Conservation (phyloP, 768 basidiomycete species). For the Porpolomopsis calyptriformis region DNA sequence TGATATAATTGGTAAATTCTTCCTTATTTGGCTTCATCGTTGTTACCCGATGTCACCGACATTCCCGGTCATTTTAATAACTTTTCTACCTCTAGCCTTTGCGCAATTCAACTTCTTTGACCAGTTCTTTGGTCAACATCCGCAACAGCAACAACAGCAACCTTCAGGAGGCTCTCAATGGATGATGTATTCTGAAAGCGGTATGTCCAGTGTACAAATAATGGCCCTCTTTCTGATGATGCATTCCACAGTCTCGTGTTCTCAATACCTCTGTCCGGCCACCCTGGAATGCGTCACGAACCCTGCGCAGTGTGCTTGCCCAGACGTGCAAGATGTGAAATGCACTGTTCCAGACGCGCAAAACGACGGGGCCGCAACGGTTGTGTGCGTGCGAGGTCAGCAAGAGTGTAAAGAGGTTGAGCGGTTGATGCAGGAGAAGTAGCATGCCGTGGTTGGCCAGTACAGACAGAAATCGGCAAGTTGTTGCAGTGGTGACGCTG, state of each 20-base stretch:
- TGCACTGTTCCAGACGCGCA: constrained; percentile 59
- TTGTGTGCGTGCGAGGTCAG: constrained; percentile 59
- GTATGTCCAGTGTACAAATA: constrained; percentile 23
- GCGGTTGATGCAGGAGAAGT: constrained; percentile 29
- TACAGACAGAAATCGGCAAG: too few relatives aligned
- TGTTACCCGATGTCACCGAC: too few relatives aligned
- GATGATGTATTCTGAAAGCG: constrained; percentile 52
- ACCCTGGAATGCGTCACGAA: constrained; percentile 59
- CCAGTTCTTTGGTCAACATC: constrained; percentile 60
- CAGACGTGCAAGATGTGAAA: constrained; percentile 64
- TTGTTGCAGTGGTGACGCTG: too few relatives aligned
- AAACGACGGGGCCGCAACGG: constrained; percentile 43
- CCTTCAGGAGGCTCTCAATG: constrained; percentile 50
- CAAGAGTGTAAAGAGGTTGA: constrained; percentile 56
- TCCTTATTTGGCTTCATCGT: too few relatives aligned
- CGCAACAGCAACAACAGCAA: constrained; percentile 50
- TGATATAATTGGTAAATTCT: too few relatives aligned
- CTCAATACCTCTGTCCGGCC: constrained; percentile 64
- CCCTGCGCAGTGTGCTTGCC: constrained; percentile 69
- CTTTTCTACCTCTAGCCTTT: constrained; percentile 26
- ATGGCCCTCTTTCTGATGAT: not conserved
- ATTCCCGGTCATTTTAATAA: too few relatives aligned
- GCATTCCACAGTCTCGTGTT: constrained; percentile 50
- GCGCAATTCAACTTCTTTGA: constrained; percentile 79
- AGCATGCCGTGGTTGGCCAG: too few relatives aligned